Base-by-base conservation (phyloP, 768 basidiomycete species). In the Termitomyces sp. region DNA sequence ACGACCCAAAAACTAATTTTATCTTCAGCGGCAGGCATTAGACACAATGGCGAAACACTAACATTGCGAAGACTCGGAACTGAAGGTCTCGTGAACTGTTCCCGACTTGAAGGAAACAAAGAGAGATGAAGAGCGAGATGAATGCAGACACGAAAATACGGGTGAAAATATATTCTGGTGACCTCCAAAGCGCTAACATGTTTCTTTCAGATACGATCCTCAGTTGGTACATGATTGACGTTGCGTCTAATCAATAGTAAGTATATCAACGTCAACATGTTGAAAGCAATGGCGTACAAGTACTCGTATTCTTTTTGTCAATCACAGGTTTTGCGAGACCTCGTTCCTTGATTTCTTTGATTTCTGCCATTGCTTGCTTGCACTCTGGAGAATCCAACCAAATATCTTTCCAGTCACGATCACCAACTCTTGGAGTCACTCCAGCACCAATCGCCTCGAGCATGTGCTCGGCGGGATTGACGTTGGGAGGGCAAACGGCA, bases 401-500 rank as follows among this genome's bases (percentile, higher is more conserved):
- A 51, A 93, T 77, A 61, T 91, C 85, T 57, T 86, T 85, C 94
- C 94, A 96, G 66, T 96, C 93, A 35, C 85, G 83, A 57, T 87
- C 80, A 1, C 89, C 89, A 40, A 92, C 79, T 50, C 85, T 79
- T 0, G 87, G 81, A 12, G 86, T 79, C 48, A 89, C 80, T 52
- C 91, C 91, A 57, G 92, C 91, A 61, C 93, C 93, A 60, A 93
- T 93, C n/a, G 87, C 90, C 57, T 90, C 87, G 4, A 94, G 78
- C 85, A 89, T 88, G 65, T 83, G 91, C 70, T 92, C 82, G 0
- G 82, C 84, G 26, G 90, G 91, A 69, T 96, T 96, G 67, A 86
- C 86, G 61, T 87, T 86, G 0, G 82, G 50, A 4, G 91, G 91
- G 70, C 91, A 94, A 32, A 70, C 61, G 1, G 89, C 93, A 14